phyloP scores from a whole-genome alignment of 1,284 basidiomycete genomes.

The Malassezia japonica region DNA sequence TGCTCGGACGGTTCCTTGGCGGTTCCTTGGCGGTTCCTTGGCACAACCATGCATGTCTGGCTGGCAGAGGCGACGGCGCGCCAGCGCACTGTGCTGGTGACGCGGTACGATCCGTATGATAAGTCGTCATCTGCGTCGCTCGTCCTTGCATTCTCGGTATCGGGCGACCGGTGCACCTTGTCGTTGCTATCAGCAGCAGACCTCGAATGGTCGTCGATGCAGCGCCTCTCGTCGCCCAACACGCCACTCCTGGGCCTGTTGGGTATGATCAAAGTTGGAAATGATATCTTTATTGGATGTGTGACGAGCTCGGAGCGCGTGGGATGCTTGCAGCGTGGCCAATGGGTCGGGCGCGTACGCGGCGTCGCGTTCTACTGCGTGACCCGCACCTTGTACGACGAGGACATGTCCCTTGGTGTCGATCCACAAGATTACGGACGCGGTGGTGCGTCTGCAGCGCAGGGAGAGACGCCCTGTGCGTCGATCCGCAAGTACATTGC shows the following conservation, averaged over 20 bases:
- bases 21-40: neutral
- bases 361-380: conserved; percentile 40
- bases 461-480: conserved; percentile 70
- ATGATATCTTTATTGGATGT: conserved; percentile 35
- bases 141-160: conserved; percentile 5
- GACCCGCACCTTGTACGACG: conserved; percentile 31
- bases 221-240: neutral
- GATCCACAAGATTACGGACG: conserved; percentile 20
- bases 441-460: conserved; percentile 18
- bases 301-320: conserved; percentile 28
- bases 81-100: conserved; percentile 9
- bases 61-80: conserved; percentile 5
- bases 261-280: conserved; percentile 4
- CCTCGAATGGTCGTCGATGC: conserved; percentile 1
- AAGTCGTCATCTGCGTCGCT: neutral
- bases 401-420: conserved; percentile 7
- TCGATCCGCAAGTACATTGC: conserved; percentile 84
- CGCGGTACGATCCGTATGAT: conserved; percentile 1
- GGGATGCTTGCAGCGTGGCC: conserved; percentile 25
- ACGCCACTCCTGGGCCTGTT: conserved; percentile 11
- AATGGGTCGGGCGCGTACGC: conserved; percentile 28
- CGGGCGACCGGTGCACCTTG: conserved; percentile 7
- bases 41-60: conserved; percentile 15
- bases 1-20: too few relatives aligned
- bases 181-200: neutral